phyloP scores from a whole-genome alignment of 495 filamentous ascomycete genomes.

The Lasiosphaeria hispida region DNA sequence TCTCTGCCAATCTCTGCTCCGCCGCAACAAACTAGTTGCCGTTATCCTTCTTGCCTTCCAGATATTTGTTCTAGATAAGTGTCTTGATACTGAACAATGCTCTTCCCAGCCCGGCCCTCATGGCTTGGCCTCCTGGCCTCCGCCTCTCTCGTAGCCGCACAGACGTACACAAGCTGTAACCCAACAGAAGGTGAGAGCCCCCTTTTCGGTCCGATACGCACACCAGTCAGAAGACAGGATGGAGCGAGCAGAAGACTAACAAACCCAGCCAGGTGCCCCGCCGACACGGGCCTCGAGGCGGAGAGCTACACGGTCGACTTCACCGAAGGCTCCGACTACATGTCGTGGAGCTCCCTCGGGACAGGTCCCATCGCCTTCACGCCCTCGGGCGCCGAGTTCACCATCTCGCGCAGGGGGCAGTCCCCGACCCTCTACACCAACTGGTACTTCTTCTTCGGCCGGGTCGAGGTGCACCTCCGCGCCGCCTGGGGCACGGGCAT shows the following conservation, averaged over 20 bases:
- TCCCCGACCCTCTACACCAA: conserved; percentile 66
- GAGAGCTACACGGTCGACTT: conserved; percentile 53
- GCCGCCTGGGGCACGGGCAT: conserved; percentile 66
- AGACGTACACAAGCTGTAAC: conserved; percentile 1
- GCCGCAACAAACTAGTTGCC: no score
- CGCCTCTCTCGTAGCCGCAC: background rate
- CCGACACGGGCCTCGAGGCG: conserved; percentile 15
- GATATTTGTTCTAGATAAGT: no score
- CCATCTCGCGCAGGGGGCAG: conserved; percentile 68
- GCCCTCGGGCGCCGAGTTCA: conserved; percentile 66
- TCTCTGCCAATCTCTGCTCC: no score
- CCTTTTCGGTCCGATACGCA: background rate
- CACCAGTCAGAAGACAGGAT: background rate
- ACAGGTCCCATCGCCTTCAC: conserved; percentile 55
- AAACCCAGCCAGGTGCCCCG: conserved; percentile 14
- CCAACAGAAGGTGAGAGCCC: background rate
- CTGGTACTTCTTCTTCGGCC: conserved; percentile 79
- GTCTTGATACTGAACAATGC: no score
- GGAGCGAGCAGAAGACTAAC: background rate
- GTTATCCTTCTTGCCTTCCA: no score
- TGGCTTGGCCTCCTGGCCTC: background rate
- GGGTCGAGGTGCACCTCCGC: conserved; percentile 60
- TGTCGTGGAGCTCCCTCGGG: conserved; percentile 62
- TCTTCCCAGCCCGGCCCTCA: no score
- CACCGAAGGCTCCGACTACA: conserved; percentile 56